These are phyloP conservation scores for Chalciporus piperatus DNA, from an alignment of 768 basidiomycete species.

Conservation along the genomic window DNA sequence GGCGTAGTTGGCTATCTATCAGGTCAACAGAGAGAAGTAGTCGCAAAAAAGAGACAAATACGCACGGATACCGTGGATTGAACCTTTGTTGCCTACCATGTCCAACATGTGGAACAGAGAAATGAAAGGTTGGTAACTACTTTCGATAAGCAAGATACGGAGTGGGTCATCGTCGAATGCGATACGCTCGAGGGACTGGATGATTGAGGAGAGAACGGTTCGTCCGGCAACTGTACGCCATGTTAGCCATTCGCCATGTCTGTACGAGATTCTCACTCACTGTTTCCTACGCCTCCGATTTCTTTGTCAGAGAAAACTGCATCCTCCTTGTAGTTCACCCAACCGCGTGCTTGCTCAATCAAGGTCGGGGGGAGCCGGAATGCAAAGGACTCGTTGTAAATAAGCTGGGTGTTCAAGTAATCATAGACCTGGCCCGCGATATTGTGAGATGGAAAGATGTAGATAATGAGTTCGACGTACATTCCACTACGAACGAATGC, in stretches of 20 bases:
- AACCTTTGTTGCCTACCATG: slow-evolving; percentile 48
- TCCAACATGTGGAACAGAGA: slow-evolving; percentile 79
- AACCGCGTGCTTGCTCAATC: slow-evolving; percentile 67
- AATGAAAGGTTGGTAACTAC: slow-evolving; percentile 85
- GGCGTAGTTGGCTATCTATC: slow-evolving; percentile 58
- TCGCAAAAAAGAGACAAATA: slow-evolving; percentile 10
- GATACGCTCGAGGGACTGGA: slow-evolving; percentile 71
- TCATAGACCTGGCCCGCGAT: slow-evolving; percentile 57
- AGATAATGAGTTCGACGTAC: slow-evolving; percentile 39
- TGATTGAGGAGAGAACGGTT: slow-evolving; percentile 68
- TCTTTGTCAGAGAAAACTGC: slow-evolving; percentile 66
- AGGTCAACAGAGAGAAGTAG: background rate
- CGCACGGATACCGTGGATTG: slow-evolving; percentile 63
- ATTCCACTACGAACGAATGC: slow-evolving; percentile 58
- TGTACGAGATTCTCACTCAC: slow-evolving; percentile 37
- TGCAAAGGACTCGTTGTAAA: slow-evolving; percentile 80
- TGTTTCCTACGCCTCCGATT: slow-evolving; percentile 70
- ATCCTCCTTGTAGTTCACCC: slow-evolving; percentile 76
- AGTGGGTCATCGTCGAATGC: slow-evolving; percentile 76
- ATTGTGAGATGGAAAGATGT: slow-evolving; percentile 10
- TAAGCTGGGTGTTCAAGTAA: slow-evolving; percentile 73
- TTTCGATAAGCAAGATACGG: slow-evolving; percentile 71
- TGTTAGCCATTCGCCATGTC: background rate
- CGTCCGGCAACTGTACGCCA: slow-evolving; percentile 67
- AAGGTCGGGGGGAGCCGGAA: slow-evolving; percentile 71